A percentile compares a stretch with the other conserved stretches of the same genome.
These are phyloP conservation scores for Globisporangium cystogenes DNA, from an alignment of 352 stramenopile species.

Conservation along the genomic window DNA sequence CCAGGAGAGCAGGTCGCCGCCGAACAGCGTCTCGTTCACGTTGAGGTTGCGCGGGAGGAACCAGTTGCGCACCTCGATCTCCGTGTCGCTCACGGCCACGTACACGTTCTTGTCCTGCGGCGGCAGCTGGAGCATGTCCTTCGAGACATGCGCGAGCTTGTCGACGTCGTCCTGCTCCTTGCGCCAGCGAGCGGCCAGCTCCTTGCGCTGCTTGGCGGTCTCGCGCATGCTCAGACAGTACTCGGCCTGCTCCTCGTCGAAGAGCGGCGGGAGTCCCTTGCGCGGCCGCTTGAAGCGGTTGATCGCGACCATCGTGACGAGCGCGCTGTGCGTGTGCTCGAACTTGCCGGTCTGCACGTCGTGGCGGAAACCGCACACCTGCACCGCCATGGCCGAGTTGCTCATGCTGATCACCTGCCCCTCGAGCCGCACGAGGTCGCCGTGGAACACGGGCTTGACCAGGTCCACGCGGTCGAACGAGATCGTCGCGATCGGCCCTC, in stretches of 20 bases:
- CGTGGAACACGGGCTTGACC: slow-evolving; percentile 47
- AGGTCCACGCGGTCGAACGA: slow-evolving; percentile 54
- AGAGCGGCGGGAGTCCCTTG: slow-evolving; percentile 35
- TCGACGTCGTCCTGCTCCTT: slow-evolving; percentile 44
- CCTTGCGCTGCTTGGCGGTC: slow-evolving; percentile 25
- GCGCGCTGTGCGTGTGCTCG: slow-evolving; percentile 48
- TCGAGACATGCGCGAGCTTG: slow-evolving; percentile 26
- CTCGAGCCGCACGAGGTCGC: slow-evolving; percentile 48
- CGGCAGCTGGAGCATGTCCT: slow-evolving; percentile 21
- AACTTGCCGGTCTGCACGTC: slow-evolving; percentile 29
- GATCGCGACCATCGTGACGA: slow-evolving; percentile 66
- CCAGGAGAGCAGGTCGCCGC: slow-evolving; percentile 7
- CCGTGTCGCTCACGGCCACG: slow-evolving; percentile 46
- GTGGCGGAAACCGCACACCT: slow-evolving; percentile 44
- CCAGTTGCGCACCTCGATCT: slow-evolving; percentile 67
- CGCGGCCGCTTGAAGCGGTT: slow-evolving; percentile 36
- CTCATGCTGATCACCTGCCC: slow-evolving; percentile 40
- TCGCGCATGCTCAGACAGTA: slow-evolving; percentile 43
- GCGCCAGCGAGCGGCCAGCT: slow-evolving; percentile 33
- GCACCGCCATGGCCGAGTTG: slow-evolving; percentile 48
- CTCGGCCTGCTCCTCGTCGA: slow-evolving; percentile 29
- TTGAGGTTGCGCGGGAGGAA: slow-evolving; percentile 71
- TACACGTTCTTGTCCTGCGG: slow-evolving; percentile 31
- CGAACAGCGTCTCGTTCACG: slow-evolving; percentile 16
- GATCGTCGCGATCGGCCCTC: slow-evolving; percentile 37